Evolutionary conservation across 1,139 yeast species (phyloP), one percentile per base, ranked within the genome.

Genomic region (Meyerozyma carpophila): DNA sequence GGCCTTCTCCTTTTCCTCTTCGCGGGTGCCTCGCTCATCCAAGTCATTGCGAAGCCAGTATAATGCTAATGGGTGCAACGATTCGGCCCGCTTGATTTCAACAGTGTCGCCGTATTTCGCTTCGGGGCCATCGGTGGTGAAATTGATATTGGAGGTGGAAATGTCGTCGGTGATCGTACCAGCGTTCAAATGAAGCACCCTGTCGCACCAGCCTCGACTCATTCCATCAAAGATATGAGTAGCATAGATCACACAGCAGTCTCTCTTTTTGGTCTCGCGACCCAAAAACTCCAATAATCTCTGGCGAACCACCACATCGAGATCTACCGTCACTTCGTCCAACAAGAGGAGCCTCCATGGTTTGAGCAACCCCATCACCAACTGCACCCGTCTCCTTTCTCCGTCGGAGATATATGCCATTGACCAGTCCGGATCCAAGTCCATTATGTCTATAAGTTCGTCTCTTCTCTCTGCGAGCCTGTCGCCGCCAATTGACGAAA

Each of bases 171-270:
- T 61, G 46, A 75, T 58, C 51, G 66, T 38, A 0, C 98, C 98
- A 43, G 80, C 76, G 53, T 79, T 81, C 55, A 93, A 70, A 62
- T 93, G 98, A n/a, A 84, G 73, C 10, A 93, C 71, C 43, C 84
- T 73, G 42, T 94, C 87, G 39, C 97, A 95, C 96, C 98, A 93
- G 40, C 70, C 66, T 36, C 62, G 63, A 14, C 88, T 89, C 48
- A 93, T 74, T 0, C 98, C 98, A 58, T 93, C 98, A 61, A 93
- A 93, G 42, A 93, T 93, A 59, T 93, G 98, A 0, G 98, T 93
- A 1, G 98, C 98, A 61, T 93, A 93, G 6, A 93, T 76, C 49
- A 84, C 84, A 41, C 88, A 76, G 48, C 95, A 84, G 20, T 75
- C 65, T 46, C 98, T 71, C 0, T 66, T 55, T 39, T 66, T 68